phyloP scores from a whole-genome alignment of 2,329 filamentous ascomycete species.

The Diaporthe citri region DNA sequence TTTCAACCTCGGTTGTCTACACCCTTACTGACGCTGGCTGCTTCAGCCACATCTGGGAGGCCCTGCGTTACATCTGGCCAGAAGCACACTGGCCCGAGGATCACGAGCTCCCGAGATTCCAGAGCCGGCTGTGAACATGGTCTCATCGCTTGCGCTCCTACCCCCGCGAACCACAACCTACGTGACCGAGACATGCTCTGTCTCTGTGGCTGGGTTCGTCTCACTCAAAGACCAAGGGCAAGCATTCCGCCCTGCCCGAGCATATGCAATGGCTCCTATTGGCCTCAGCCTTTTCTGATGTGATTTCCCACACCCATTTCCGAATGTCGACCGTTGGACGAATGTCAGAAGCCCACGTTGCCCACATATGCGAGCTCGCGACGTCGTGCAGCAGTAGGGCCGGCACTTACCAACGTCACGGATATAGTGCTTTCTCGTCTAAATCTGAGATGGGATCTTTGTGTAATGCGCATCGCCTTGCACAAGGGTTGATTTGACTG shows the following conservation, averaged over 20 bases:
- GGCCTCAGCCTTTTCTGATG: background rate
- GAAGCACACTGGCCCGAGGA: conserved; percentile 86
- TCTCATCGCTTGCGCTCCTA: conserved; percentile 31
- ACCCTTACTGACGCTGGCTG: conserved; percentile 42
- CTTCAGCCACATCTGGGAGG: conserved; percentile 90
- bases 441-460: conserved; percentile 40
- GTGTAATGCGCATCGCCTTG: conserved; percentile 33
- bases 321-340: conserved; percentile 34
- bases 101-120: conserved; percentile 73
- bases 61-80: conserved; percentile 91
- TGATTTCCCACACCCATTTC: conserved; percentile 27
- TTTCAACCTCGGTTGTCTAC: conserved; percentile 41
- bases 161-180: conserved; percentile 29
- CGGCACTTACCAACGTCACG: conserved; percentile 40
- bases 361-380: conserved; percentile 39
- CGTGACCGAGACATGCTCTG: conserved; percentile 39
- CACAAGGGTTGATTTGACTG: conserved; percentile 19
- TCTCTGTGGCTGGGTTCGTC: conserved; percentile 33
- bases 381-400: conserved; percentile 39
- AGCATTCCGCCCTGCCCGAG: conserved; percentile 28
- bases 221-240: conserved; percentile 31
- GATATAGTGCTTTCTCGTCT: conserved; percentile 42
- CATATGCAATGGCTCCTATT: conserved; percentile 22
- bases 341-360: conserved; percentile 39
- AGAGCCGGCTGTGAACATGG: conserved; percentile 78